Percentiles rank a stretch among this genome's conserved stretches.
These are phyloP conservation scores for Nothopassalora personata DNA, from an alignment of 2,329 filamentous ascomycete genomes.

Conservation along the genomic window DNA sequence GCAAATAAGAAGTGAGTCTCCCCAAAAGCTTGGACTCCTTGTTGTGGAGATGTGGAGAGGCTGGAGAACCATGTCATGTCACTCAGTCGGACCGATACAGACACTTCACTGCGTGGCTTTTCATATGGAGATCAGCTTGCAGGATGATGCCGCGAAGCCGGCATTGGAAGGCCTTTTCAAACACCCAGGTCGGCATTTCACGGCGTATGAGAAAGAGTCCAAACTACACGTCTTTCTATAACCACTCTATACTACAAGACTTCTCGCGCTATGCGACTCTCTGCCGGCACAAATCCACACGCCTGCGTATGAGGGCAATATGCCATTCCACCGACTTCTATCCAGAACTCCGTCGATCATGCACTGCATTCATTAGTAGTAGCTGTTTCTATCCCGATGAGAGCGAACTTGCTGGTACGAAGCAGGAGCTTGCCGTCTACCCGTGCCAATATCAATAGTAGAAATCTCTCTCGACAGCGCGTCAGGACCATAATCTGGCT, in stretches of 20 bases:
- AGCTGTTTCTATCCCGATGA: constrained; percentile 29
- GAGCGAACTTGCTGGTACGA: constrained; percentile 30
- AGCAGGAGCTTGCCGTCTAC: constrained; percentile 14
- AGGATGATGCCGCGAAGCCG: no score
- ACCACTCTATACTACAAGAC: neutral
- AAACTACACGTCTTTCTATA: neutral
- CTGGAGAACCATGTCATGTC: neutral
- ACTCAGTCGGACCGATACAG: neutral
- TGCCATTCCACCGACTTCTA: neutral
- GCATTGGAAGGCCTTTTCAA: no score
- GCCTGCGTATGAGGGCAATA: neutral
- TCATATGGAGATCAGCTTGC: neutral
- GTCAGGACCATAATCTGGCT: constrained; percentile 40
- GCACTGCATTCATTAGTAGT: constrained; percentile 19
- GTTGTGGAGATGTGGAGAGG: neutral
- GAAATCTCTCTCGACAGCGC: constrained; percentile 67
- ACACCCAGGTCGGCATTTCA: neutral
- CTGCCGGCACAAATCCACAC: neutral
- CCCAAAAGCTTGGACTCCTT: neutral
- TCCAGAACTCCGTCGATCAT: neutral
- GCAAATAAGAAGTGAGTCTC: neutral
- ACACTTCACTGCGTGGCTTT: no score
- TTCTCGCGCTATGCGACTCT: neutral
- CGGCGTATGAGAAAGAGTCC: neutral
- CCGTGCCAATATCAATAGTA: constrained; percentile 41